Evolutionary conservation across 1,284 basidiomycete species (phyloP).

Genomic region (Porogramme epimiltina): DNA sequence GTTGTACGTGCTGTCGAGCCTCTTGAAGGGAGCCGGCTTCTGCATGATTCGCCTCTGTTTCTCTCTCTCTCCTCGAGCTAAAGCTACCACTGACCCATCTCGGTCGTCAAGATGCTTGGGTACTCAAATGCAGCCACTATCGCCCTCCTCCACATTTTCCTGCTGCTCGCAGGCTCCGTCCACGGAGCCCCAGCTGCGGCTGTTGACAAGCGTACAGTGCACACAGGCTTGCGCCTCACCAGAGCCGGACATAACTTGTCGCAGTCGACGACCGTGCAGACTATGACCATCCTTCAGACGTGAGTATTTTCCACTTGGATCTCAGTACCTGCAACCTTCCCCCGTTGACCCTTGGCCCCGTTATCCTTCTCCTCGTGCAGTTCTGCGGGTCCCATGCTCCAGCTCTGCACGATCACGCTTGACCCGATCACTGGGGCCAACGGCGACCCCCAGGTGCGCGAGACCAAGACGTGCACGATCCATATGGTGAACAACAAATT

Average conservation of each 20-base stretch:
- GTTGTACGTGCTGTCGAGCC: constrained; percentile 37
- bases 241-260: constrained; percentile 21
- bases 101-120: constrained; percentile 34
- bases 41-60: constrained; percentile 26
- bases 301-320: constrained; percentile 29
- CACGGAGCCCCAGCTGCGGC: constrained; percentile 27
- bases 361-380: constrained; percentile 20
- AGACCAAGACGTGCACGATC: constrained; percentile 60
- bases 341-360: background rate
- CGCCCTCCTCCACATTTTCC: constrained; percentile 33
- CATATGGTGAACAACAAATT: constrained; percentile 22
- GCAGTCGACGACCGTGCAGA: constrained; percentile 33
- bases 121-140: constrained; percentile 36
- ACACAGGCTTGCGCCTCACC: constrained; percentile 22
- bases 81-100: constrained; percentile 14
- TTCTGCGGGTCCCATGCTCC: constrained; percentile 51
- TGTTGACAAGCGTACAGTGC: constrained; percentile 12
- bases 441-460: constrained; percentile 53
- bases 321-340: too few species aligned
- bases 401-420: constrained; percentile 66
- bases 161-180: constrained; percentile 31
- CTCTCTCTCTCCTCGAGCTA: constrained; percentile 11
- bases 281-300: constrained; percentile 34
- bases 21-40: constrained; percentile 57
- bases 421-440: constrained; percentile 48